Base-by-base conservation (phyloP, 768 basidiomycete species). In the Plicaturopsis crispa region DNA sequence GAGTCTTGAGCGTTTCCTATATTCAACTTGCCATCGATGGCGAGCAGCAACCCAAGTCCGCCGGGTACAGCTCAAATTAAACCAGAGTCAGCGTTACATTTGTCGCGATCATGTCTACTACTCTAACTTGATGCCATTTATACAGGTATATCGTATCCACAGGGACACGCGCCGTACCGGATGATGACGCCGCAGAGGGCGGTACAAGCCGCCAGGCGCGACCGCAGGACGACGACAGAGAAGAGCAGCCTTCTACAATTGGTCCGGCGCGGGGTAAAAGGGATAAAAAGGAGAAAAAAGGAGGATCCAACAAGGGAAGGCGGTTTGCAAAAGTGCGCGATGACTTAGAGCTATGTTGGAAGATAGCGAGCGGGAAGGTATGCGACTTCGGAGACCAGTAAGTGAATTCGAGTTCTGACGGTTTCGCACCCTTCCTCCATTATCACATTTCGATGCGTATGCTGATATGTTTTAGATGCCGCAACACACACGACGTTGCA, bases 251-350 rank as follows among this genome's bases (percentile, higher is more conserved):
- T n/a, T n/a, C n/a, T n/a, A n/a, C n/a, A n/a, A n/a, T 50, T 5
- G 56, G 56, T 26, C 13, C 42, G 6, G 35, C 51, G 41, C 33
- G 60, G 35, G 57, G 49, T n/a, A 62, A 58, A 47, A 52, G 69
- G 39, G 72, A 69, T 8, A 80, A 76, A 52, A 77, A 80, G 46
- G 73, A 80, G 53, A 82, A 75, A 56, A 86, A 86, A 57, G 75
- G 80, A 8, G 92, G 92, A 2, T 78, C 80, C 42, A 96, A 94
- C 58, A 93, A 90, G 54, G 81, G 77, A 10, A 61, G 93, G 30
- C 70, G 78, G 11, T 92, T 90, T 57, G 78, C 71, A 13, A 83
- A 83, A 52, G 67, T 85, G 13, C 69, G 75, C 38, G 92, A 93
- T 51, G 84, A 85, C 31, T 60, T 89, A 3, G 80, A 89, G 23